These are phyloP conservation scores for Pythium aristosporum DNA, from an alignment of 352 stramenopile genomes.

Conservation along the genomic window DNA sequence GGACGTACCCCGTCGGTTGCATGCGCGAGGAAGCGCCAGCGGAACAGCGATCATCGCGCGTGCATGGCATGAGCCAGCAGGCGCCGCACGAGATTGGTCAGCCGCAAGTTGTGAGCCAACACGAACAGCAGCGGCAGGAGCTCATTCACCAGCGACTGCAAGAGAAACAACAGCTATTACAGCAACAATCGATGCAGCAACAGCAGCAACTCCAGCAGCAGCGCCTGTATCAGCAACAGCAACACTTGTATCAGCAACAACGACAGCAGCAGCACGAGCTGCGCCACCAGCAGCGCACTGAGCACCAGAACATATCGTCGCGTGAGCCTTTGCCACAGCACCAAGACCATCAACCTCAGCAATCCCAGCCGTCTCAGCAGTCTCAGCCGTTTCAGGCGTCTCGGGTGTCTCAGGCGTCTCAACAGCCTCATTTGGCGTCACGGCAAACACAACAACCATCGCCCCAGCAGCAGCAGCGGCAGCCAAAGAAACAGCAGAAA, in stretches of 20 bases:
- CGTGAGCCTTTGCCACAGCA: conserved; percentile 16
- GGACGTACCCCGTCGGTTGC: neutral
- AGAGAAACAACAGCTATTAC: conserved; percentile 14
- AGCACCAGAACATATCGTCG: neutral
- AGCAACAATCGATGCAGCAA: conserved; percentile 1
- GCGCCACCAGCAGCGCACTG: conserved; percentile 18
- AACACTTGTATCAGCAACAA: conserved; percentile 1
- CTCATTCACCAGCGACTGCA: conserved; percentile 21
- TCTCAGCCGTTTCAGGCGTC: conserved; percentile 6
- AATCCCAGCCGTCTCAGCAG: conserved; percentile 5
- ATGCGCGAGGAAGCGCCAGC: neutral
- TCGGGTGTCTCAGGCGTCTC: neutral
- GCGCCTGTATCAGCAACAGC: conserved; percentile 19
- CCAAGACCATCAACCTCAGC: conserved; percentile 16
- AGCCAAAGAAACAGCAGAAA: neutral
- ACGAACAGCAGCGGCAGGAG: conserved; percentile 8
- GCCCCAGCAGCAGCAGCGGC: conserved; percentile 1
- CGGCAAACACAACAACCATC: neutral
- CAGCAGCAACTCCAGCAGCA: conserved; percentile 10
- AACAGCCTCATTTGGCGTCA: neutral
- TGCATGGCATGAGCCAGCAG: neutral
- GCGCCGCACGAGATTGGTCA: conserved; percentile 1
- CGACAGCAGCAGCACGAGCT: conserved; percentile 25
- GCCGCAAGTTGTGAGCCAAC: conserved; percentile 2
- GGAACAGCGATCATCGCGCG: neutral